Percentiles rank a stretch among this genome's conserved stretches.
These are phyloP conservation scores for Fusarium dimerum DNA, from an alignment of 2,329 filamentous ascomycete genomes.

Conservation along the genomic window DNA sequence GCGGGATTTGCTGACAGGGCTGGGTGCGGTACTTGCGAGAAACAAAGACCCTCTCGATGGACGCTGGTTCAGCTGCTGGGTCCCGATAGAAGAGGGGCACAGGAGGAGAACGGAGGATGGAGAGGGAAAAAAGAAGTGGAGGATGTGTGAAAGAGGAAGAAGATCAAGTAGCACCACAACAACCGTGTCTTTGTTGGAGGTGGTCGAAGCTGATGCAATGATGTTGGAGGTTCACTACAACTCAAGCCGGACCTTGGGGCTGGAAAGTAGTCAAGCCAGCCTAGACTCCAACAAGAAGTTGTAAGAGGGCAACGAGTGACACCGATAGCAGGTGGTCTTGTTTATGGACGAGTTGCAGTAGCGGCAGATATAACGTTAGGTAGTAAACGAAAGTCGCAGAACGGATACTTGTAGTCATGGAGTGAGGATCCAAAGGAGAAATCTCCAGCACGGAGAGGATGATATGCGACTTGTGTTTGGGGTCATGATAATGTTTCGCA, in stretches of 20 bases:
- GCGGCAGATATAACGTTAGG: conserved; percentile 4
- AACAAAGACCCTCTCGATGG: conserved; percentile 6
- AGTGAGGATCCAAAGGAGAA: conserved; percentile 40
- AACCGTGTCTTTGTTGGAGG: conserved; percentile 1
- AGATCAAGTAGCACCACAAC: conserved; percentile 7
- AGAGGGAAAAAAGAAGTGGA: conserved; percentile 18
- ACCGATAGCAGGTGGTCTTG: not conserved
- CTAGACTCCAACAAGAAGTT: not conserved
- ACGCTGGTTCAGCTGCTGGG: conserved; percentile 9
- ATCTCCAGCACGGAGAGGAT: conserved; percentile 43
- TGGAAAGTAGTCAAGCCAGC: not conserved
- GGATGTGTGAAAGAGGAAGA: conserved; percentile 8
- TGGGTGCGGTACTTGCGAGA: conserved; percentile 18
- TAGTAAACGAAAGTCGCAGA: conserved; percentile 4
- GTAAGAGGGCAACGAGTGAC: conserved; percentile 1
- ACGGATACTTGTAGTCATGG: conserved; percentile 35
- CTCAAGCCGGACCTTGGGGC: not conserved
- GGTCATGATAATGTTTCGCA: conserved; percentile 40
- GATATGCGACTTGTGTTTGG: conserved; percentile 37
- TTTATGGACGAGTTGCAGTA: conserved; percentile 4
- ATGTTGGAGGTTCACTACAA: not conserved
- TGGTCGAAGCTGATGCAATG: not conserved
- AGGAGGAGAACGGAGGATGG: conserved; percentile 6
- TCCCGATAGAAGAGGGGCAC: conserved; percentile 3
- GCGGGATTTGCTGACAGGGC: conserved; percentile 17